Conservation (phyloP, 768 basidiomycete species). For the Kwoniella newhampshirensis region DNA sequence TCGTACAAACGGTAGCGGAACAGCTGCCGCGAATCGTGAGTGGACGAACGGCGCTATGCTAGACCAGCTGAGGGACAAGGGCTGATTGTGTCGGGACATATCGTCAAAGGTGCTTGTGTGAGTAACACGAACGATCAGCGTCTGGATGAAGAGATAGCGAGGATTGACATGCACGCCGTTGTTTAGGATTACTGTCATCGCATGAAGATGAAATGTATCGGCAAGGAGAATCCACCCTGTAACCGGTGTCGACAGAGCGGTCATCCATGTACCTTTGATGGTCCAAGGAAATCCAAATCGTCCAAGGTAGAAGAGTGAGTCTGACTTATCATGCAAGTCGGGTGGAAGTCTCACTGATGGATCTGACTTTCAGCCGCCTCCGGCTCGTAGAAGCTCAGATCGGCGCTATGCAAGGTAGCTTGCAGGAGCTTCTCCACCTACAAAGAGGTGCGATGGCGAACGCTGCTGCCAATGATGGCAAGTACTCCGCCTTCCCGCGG, state of each 20-base stretch:
- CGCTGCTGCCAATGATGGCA: background rate
- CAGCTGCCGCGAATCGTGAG: conserved; percentile 13
- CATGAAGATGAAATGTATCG: conserved; percentile 50
- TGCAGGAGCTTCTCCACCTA: conserved; percentile 38
- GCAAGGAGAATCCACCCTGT: conserved; percentile 45
- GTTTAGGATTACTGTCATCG: conserved; percentile 49
- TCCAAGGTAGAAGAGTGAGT: conserved; percentile 46
- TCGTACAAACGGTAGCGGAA: conserved; percentile 4
- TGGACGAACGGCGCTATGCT: background rate
- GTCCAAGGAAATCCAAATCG: conserved; percentile 43
- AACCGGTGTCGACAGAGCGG: conserved; percentile 40
- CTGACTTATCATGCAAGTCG: no score
- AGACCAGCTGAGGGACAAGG: no score
- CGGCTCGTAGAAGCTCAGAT: conserved; percentile 43
- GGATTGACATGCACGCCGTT: no score
- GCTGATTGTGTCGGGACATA: no score
- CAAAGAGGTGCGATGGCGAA: conserved; percentile 24
- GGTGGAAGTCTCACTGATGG: background rate
- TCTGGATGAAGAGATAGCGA: no score
- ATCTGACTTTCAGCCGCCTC: conserved; percentile 30
- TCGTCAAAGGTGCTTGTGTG: conserved; percentile 35
- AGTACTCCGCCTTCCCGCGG: no score
- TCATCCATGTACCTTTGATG: conserved; percentile 45
- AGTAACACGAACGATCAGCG: conserved; percentile 11
- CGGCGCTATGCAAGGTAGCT: conserved; percentile 30